Evolutionary conservation across 2,329 filamentous ascomycete species (phyloP).

Genomic region (Pyricularia pennisetigena): DNA sequence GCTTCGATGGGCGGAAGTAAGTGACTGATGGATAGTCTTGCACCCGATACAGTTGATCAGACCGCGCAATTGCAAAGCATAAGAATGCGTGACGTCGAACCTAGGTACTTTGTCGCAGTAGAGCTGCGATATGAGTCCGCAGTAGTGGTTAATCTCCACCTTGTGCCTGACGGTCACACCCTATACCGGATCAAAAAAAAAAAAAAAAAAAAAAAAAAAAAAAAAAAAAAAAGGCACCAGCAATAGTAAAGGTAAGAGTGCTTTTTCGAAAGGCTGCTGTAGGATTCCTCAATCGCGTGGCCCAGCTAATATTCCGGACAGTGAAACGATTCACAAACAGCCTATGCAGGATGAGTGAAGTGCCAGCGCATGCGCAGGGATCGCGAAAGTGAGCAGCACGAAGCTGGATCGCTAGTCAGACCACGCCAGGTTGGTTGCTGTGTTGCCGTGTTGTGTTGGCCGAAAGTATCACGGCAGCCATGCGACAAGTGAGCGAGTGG

Average conservation of each 20-base stretch:
- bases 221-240: too few species aligned
- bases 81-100: not conserved
- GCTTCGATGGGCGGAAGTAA: not conserved
- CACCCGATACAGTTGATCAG: not conserved
- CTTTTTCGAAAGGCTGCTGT: not conserved
- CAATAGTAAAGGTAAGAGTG: not conserved
- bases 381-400: not conserved
- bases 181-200: not conserved
- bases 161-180: not conserved
- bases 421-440: not conserved
- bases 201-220: too few species aligned
- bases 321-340: not conserved
- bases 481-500: not conserved
- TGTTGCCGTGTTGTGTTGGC: not conserved
- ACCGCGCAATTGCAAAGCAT: not conserved
- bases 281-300: not conserved
- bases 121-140: not conserved
- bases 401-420: not conserved
- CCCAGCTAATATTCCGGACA: not conserved
- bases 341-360: not conserved
- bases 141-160: not conserved
- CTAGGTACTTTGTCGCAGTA: not conserved
- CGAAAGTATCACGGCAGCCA: not conserved
- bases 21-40: not conserved
- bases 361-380: not conserved